Conservation (phyloP, 2,329 filamentous ascomycete species). For the Ophiostoma montium region DNA sequence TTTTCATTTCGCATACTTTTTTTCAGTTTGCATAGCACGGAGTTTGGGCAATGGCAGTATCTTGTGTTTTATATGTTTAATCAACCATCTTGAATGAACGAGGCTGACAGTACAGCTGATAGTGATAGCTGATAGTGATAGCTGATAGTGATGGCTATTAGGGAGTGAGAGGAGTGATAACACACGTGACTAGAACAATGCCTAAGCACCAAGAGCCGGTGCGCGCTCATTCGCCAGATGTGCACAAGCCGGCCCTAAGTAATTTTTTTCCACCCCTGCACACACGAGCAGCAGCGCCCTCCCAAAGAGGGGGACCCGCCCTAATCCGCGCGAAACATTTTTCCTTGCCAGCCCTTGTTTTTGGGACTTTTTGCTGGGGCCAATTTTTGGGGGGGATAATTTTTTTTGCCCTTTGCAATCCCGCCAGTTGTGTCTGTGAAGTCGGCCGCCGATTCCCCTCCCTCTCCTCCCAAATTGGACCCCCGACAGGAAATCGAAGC, state of each 20-base stretch:
- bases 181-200: no score
- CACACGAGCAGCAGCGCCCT: slow-evolving; percentile 6
- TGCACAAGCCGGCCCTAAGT: slow-evolving; percentile 14
- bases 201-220: no score
- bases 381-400: slow-evolving; percentile 5
- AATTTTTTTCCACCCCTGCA: slow-evolving; percentile 12
- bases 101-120: no score
- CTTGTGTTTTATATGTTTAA: neutral
- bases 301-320: slow-evolving; percentile 7
- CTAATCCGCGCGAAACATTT: slow-evolving; percentile 11
- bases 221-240: neutral
- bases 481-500: slow-evolving; percentile 7
- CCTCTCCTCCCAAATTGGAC: slow-evolving; percentile 6
- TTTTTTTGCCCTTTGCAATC: slow-evolving; percentile 7
- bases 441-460: no score
- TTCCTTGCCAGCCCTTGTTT: slow-evolving; percentile 8
- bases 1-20: neutral
- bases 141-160: no score
- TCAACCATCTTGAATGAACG: no score
- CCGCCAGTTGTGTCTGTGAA: slow-evolving; percentile 1
- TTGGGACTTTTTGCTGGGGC: neutral
- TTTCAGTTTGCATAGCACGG: slow-evolving; percentile 7
- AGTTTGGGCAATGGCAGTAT: neutral
- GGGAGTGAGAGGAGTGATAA: no score
- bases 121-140: no score